Conservation (phyloP, 148 eudicot genomes). For the Camellia lanceoleosa region DNA sequence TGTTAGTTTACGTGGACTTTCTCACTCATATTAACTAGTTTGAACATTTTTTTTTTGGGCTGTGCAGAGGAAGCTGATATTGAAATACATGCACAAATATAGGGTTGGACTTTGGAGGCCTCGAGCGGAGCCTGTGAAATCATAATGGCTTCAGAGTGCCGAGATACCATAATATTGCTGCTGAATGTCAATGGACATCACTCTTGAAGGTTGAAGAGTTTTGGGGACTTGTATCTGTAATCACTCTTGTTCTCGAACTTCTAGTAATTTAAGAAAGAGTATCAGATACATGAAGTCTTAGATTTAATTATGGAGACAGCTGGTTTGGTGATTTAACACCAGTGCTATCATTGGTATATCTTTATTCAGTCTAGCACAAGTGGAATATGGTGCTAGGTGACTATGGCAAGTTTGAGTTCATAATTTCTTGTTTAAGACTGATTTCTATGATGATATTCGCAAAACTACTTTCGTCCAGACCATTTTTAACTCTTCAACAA, state of each 20-base stretch:
- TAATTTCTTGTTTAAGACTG: not conserved
- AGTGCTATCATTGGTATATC: not conserved
- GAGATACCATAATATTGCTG: slow-evolving; percentile 2
- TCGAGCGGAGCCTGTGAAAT: slow-evolving; percentile 16
- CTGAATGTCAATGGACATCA: not conserved
- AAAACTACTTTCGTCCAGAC: not conserved
- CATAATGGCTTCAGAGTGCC: slow-evolving; percentile 2
- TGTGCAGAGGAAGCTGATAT: slow-evolving; percentile 25
- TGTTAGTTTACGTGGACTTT: not conserved
- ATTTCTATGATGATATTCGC: not conserved
- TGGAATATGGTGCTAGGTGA: not conserved
- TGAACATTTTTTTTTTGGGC: not conserved
- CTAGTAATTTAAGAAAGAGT: too few species aligned
- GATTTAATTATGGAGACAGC: not conserved
- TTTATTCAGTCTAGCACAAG: not conserved
- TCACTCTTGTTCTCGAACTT: not conserved
- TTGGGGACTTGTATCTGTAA: not conserved
- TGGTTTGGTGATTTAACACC: not conserved
- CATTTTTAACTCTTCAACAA: not conserved
- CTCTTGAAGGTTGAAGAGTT: not conserved
- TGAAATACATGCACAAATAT: slow-evolving; percentile 21
- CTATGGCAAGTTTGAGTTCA: not conserved
- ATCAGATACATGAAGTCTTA: not conserved
- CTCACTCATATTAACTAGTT: not conserved
- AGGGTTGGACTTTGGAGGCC: slow-evolving; percentile 30